These are phyloP conservation scores for Eutrema heterophyllum DNA, from an alignment of 345 rosid genomes.

Conservation along the genomic window DNA sequence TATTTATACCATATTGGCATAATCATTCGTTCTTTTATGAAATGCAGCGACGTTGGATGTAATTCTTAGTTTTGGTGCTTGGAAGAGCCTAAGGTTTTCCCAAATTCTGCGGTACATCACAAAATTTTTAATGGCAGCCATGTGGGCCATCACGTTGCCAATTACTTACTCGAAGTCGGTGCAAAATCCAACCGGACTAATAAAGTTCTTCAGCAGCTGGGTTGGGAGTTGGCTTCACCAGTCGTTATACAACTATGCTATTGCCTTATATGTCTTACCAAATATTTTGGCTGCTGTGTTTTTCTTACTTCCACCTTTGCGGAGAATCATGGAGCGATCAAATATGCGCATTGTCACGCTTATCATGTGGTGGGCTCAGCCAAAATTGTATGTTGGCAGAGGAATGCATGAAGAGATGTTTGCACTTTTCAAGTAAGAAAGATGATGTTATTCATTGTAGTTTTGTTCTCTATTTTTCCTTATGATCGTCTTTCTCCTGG, in stretches of 20 bases:
- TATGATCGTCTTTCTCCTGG: background rate
- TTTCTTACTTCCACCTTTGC: slow-evolving; percentile 70
- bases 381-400: slow-evolving; percentile 89
- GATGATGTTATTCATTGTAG: background rate
- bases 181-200: slow-evolving; percentile 72
- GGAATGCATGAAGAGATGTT: slow-evolving; percentile 93
- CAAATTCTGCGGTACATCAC: slow-evolving; percentile 78
- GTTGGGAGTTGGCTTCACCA: slow-evolving; percentile 54
- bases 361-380: slow-evolving; percentile 99
- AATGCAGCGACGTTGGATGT: slow-evolving; percentile 73
- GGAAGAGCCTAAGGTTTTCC: slow-evolving; percentile 71
- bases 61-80: slow-evolving; percentile 77
- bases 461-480: background rate
- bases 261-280: slow-evolving; percentile 80
- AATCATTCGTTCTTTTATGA: slow-evolving; percentile 7
- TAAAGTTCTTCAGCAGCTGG: slow-evolving; percentile 63
- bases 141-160: slow-evolving; percentile 82
- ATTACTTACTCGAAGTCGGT: slow-evolving; percentile 68
- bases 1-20: background rate
- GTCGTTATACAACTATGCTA: slow-evolving; percentile 61
- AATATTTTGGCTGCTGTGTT: slow-evolving; percentile 62
- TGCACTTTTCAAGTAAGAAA: slow-evolving; percentile 84
- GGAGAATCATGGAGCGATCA: slow-evolving; percentile 83
- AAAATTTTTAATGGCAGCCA: slow-evolving; percentile 72
- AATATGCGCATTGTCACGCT: slow-evolving; percentile 68